These are phyloP conservation scores for Straminergon stramineum DNA, from an alignment of 225 moss, liverwort and hornwort genomes.

Conservation along the genomic window DNA sequence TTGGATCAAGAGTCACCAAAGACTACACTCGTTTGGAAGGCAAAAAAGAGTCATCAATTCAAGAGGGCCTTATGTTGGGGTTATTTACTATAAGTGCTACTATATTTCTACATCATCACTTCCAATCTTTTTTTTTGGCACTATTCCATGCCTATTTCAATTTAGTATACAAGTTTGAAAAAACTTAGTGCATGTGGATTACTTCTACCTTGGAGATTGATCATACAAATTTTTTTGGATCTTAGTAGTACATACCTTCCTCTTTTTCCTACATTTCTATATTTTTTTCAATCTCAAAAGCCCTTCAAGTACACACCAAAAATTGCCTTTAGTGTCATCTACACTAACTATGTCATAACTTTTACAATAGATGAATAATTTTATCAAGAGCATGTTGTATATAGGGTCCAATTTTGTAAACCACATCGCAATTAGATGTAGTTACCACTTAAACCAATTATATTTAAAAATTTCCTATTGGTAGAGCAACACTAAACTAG, in stretches of 20 bases:
- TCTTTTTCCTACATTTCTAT: not conserved
- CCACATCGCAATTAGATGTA: not conserved
- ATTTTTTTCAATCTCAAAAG: not conserved
- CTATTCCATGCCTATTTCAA: not conserved
- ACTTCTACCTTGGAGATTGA: not conserved
- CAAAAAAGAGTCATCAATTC: not conserved
- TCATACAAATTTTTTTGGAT: accelerated
- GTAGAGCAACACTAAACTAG: not conserved
- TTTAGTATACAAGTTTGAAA: not conserved
- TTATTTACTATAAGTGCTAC: not conserved
- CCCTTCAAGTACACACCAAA: not conserved
- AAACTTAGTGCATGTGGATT: not conserved
- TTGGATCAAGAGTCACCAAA: not conserved
- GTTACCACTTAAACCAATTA: not conserved
- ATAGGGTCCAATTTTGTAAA: not conserved
- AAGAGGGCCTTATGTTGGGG: not conserved
- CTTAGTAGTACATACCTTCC: not conserved
- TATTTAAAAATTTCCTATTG: too few relatives aligned
- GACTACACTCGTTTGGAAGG: accelerated
- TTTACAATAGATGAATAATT: not conserved
- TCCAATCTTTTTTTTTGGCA: not conserved
- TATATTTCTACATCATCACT: not conserved
- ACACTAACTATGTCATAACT: not conserved
- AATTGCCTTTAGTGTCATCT: not conserved
- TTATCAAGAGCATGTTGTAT: not conserved